A percentile compares a stretch with the other conserved stretches of the same genome.
phyloP scores from a whole-genome alignment of 306 rosid genomes.

The Dalbergia oliveri region DNA sequence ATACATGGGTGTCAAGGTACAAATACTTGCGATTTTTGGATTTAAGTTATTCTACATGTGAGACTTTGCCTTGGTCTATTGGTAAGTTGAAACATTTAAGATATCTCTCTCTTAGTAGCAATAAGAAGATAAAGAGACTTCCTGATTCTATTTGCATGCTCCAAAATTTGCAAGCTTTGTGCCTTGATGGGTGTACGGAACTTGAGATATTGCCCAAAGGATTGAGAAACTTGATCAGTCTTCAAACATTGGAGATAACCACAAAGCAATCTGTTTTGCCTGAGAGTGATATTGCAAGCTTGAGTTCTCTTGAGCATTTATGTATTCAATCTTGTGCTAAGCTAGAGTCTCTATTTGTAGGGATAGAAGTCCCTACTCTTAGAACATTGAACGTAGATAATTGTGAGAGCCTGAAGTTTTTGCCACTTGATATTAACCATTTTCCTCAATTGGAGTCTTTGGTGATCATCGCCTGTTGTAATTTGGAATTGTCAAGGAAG shows the following conservation, averaged over 20 bases:
- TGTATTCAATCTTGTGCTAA: neutral
- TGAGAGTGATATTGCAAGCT: neutral
- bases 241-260: neutral
- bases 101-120: neutral
- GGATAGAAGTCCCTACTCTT: neutral
- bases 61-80: neutral
- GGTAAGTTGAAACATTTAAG: slow-evolving; percentile 33
- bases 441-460: neutral
- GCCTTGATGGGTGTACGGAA: too few relatives aligned
- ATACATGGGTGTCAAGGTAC: neutral
- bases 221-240: slow-evolving; percentile 10
- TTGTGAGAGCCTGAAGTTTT: neutral
- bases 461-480: neutral
- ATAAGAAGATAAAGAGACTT: too few relatives aligned
- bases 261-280: neutral
- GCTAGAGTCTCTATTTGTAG: neutral
- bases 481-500: neutral
- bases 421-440: neutral
- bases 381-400: fast-evolving
- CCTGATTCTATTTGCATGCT: too few relatives aligned
- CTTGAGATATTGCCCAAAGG: too few relatives aligned
- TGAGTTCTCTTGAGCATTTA: neutral
- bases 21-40: neutral
- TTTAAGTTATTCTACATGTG: neutral
- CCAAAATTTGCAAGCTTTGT: too few relatives aligned